phyloP scores from a whole-genome alignment of 352 stramenopile genomes.

The Thalassiosira ordinaria region DNA sequence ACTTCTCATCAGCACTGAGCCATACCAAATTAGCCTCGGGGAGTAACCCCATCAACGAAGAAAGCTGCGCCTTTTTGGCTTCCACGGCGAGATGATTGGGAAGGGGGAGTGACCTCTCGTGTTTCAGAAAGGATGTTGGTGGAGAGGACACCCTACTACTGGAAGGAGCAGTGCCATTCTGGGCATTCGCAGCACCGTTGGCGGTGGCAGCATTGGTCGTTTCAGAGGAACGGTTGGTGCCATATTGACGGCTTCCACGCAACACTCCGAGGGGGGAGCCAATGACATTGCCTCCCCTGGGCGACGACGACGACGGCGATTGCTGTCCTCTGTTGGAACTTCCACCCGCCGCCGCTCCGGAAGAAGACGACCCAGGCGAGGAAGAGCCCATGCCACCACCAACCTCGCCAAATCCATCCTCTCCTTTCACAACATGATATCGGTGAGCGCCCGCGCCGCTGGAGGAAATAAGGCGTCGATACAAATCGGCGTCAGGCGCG shows the following conservation, averaged over 20 bases:
- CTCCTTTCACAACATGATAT: constrained; percentile 18
- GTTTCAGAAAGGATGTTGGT: constrained; percentile 43
- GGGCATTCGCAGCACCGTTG: too few species aligned
- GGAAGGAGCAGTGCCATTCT: too few species aligned
- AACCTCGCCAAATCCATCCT: constrained; percentile 7
- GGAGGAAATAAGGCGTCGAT: constrained; percentile 60
- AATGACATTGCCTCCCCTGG: constrained; percentile 21
- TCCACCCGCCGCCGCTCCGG: neutral
- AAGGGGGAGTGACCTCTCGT: constrained; percentile 71
- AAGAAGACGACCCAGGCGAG: neutral
- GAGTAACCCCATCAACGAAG: constrained; percentile 91
- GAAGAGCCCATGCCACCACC: neutral
- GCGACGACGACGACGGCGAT: neutral
- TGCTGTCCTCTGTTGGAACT: neutral
- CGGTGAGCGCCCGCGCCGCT: constrained; percentile 1
- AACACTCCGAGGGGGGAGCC: constrained; percentile 21
- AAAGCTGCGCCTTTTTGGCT: constrained; percentile 51
- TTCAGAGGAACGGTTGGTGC: neutral
- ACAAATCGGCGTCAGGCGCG: constrained; percentile 72
- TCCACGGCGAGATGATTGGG: constrained; percentile 62
- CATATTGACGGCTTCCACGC: neutral
- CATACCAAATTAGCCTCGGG: constrained; percentile 91
- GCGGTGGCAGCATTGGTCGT: neutral
- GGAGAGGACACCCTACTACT: too few species aligned
- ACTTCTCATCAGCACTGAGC: constrained; percentile 92